phyloP scores from a whole-genome alignment of 371 early-diverging fungal species.

The Zancudomyces culisetae region DNA sequence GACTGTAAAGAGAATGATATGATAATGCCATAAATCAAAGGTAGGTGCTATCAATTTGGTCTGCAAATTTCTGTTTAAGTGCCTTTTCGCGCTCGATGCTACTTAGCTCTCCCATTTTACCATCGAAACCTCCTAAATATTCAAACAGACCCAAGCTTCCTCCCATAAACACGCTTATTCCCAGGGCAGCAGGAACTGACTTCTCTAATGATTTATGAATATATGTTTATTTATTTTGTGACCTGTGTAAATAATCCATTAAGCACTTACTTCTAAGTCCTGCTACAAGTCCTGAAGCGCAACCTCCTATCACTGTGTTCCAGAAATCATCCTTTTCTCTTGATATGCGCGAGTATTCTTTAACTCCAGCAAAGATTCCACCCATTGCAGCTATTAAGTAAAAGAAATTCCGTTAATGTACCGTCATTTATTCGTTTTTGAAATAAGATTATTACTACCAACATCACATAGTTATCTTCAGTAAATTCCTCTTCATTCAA shows the following conservation, averaged over 20 bases:
- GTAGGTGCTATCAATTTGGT: too few species aligned
- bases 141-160: conserved; percentile 51
- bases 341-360: conserved; percentile 32
- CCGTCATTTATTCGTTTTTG: too few species aligned
- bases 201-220: too few species aligned
- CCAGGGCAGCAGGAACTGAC: conserved; percentile 35
- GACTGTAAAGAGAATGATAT: too few species aligned
- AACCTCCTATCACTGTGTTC: conserved; percentile 52
- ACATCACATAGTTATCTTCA: too few species aligned
- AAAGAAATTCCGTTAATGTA: too few species aligned
- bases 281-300: conserved; percentile 52
- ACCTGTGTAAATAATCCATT: too few species aligned
- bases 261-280: conserved; percentile 37
- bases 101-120: conserved; percentile 15
- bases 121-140: conserved; percentile 33
- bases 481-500: too few species aligned
- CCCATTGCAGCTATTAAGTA: conserved; percentile 51
- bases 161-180: conserved; percentile 43
- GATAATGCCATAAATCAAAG: too few species aligned
- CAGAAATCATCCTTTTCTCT: conserved; percentile 47
- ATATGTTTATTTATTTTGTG: too few species aligned
- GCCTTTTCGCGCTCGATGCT: conserved; percentile 20
- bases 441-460: too few species aligned
- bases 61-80: not conserved
- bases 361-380: conserved; percentile 51